Evolutionary conservation across 805 yeast species (phyloP).

Genomic region (Nakazawaea peltata): DNA sequence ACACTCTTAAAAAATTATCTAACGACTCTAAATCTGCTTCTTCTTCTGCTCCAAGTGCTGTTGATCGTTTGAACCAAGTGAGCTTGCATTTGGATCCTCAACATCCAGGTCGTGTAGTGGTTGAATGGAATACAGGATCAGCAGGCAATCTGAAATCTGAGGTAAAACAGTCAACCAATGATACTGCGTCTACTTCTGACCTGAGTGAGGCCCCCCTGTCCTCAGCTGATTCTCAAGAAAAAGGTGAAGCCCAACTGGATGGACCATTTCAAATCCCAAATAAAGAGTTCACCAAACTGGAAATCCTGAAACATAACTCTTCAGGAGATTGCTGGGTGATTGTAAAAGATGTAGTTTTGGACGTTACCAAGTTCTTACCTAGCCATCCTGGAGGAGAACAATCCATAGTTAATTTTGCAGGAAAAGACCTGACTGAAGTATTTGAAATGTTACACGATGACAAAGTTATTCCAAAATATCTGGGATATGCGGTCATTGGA

Average conservation of each 20-base stretch:
- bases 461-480: conserved; percentile 41
- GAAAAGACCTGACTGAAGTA: conserved; percentile 57
- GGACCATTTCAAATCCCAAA: conserved; percentile 32
- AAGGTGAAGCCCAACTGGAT: conserved; percentile 8
- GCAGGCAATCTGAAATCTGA: conserved; percentile 1
- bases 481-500: conserved; percentile 40
- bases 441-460: conserved; percentile 56
- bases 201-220: not conserved
- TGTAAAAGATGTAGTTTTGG: conserved; percentile 43
- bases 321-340: conserved; percentile 45
- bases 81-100: conserved; percentile 35
- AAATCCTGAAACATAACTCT: conserved; percentile 38
- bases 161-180: not conserved
- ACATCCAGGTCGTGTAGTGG: conserved; percentile 23
- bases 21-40: not conserved
- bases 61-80: conserved; percentile 31
- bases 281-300: conserved; percentile 37
- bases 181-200: conserved; percentile 6
- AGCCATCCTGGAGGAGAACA: conserved; percentile 74
- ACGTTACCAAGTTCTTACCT: conserved; percentile 34
- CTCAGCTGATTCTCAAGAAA: conserved; percentile 1
- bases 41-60: conserved; percentile 14
- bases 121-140: conserved; percentile 24
- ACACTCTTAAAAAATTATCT: conserved; percentile 16
- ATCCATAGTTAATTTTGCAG: conserved; percentile 61